A percentile compares a stretch with the other conserved stretches of the same genome.
These are phyloP conservation scores for Fusarium ramigenum DNA, from an alignment of 2,329 filamentous ascomycete species.

Conservation along the genomic window DNA sequence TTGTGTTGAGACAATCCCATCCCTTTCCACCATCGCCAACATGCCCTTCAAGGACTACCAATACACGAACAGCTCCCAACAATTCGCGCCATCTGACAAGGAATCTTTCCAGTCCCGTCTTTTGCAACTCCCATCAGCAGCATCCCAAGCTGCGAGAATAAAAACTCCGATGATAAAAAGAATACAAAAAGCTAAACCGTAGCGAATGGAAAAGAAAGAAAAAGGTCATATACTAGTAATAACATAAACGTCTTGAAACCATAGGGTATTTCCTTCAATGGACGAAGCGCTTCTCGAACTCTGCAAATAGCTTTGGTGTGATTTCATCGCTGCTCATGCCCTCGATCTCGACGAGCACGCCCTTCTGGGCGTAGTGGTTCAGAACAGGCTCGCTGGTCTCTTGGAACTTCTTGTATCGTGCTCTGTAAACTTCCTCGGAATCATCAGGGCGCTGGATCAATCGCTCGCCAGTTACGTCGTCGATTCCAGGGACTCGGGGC, in stretches of 20 bases:
- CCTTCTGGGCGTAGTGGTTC: constrained; percentile 86
- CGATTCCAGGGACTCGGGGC: constrained; percentile 80
- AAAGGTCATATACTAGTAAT: constrained; percentile 16
- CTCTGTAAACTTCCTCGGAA: constrained; percentile 84
- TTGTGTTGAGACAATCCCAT: not conserved
- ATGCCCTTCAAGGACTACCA: constrained; percentile 19
- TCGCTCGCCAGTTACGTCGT: constrained; percentile 90
- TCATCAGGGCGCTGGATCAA: constrained; percentile 88
- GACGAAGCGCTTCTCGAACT: constrained; percentile 81
- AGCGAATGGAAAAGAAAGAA: constrained; percentile 10
- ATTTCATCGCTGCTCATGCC: constrained; percentile 96
- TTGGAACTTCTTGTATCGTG: constrained; percentile 82
- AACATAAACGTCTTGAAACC: constrained; percentile 17
- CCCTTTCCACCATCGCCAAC: constrained; percentile 17
- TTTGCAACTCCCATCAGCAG: constrained; percentile 36
- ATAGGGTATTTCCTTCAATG: constrained; percentile 31
- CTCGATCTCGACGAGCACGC: constrained; percentile 85
- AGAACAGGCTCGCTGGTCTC: constrained; percentile 87
- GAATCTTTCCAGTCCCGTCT: constrained; percentile 15
- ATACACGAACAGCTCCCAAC: constrained; percentile 7
- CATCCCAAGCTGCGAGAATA: constrained; percentile 30
- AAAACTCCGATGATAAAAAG: constrained; percentile 36
- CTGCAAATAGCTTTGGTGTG: constrained; percentile 83
- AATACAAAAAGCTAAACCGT: constrained; percentile 10
- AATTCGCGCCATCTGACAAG: constrained; percentile 18